Base-by-base conservation (phyloP, 768 basidiomycete species). In the Botryobasidium botryosum region DNA sequence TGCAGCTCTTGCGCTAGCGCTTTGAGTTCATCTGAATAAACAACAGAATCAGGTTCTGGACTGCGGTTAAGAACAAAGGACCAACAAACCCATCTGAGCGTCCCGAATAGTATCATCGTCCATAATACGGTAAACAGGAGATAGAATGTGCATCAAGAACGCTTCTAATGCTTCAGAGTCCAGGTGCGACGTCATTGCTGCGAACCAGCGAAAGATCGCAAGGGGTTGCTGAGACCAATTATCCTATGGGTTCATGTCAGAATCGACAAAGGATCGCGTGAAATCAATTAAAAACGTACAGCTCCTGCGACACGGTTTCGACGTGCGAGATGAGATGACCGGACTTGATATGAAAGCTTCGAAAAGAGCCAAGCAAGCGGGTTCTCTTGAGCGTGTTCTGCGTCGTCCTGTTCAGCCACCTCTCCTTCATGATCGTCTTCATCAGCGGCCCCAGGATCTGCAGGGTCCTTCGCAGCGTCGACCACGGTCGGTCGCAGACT, bases 281-380 rank as follows among this genome's bases (percentile, higher is more conserved):
- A 24, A 32, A 43, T 6, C 17, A 44, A 45, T 21, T 13, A 26
- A 43, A 18, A 10, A 57, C 71, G 43, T 56, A 78, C 79, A 39
- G 57, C 56, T 18, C 59, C 60, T 12, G 57, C 57, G 5, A 70
- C 61, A 45, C 67, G 68, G 51, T 72, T 80, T 23, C 77, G 66
- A 40, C 82, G 70, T 5, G 70, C 68, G 45, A 85, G 78, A 54
- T 81, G 74, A 4, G 79, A 77, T 4, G 79, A 78, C 27, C 75
- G 73, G 7, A 79, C 72, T 56, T 90, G 81, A 59, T 83, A 91
- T 0, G 92, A 96, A 17, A 97, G 64, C 56, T 83, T 83, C 20
- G 88, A 90, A 67, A 97, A 96, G 27, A 99, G 61, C 90, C 92
- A 97, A 0, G 84, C 73, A 2, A 96, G 64, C 0, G 78, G 79